Evolutionary conservation across 768 basidiomycete species (phyloP).

Genomic region (Naganishia onofrii): DNA sequence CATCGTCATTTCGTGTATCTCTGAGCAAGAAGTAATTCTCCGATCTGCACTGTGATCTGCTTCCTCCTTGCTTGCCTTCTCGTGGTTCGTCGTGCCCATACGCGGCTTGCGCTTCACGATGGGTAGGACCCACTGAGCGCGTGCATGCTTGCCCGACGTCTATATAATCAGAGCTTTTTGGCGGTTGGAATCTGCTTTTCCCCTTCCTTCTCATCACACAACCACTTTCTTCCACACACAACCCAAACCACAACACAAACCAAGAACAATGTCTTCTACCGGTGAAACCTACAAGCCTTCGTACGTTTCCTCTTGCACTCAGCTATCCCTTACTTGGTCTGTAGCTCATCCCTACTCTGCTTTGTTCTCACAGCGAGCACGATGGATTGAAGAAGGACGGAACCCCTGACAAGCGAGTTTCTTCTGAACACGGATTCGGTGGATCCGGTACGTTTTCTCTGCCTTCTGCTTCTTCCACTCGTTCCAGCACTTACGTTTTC

Average conservation of each 20-base stretch:
- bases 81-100: background rate
- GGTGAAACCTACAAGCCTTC: constrained; percentile 51
- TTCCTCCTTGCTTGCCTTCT: background rate
- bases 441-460: constrained; percentile 34
- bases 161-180: constrained; percentile 1
- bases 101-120: background rate
- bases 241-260: background rate
- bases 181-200: background rate
- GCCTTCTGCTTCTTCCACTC: background rate
- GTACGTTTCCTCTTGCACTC: background rate
- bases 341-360: no score
- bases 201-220: background rate
- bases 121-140: background rate
- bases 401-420: constrained; percentile 53
- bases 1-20: background rate
- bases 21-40: background rate
- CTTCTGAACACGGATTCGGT: constrained; percentile 53
- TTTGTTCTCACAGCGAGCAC: constrained; percentile 6
- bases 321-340: background rate
- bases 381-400: constrained; percentile 48
- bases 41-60: background rate
- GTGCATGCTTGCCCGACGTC: background rate
- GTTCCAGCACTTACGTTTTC: background rate
- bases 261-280: constrained; percentile 41
- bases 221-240: background rate